Conservation (phyloP, 768 basidiomycete species). For the Fistulinella prunicolor region DNA sequence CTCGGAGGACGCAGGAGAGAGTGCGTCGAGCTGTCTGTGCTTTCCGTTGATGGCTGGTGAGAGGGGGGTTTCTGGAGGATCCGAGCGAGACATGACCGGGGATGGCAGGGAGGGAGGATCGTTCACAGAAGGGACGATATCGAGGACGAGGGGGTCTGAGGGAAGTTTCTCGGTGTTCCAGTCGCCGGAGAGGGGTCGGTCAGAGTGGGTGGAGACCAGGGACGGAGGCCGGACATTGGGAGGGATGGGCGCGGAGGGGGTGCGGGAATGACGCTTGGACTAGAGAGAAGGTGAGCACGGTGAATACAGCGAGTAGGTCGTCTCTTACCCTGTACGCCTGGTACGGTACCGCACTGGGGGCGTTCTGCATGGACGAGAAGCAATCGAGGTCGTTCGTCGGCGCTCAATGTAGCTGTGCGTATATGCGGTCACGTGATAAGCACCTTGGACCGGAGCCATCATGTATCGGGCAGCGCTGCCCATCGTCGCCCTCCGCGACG, state of each 20-base stretch:
- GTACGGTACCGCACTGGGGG: conserved; percentile 40
- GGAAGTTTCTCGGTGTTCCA: conserved; percentile 22
- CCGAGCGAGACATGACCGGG: too few relatives aligned
- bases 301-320: too few relatives aligned
- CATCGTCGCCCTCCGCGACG: conserved; percentile 9
- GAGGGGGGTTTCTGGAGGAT: too few relatives aligned
- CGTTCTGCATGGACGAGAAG: conserved; percentile 11
- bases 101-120: too few relatives aligned
- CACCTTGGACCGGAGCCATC: background rate
- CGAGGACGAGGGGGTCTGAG: conserved; percentile 1
- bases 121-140: background rate
- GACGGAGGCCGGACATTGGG: conserved; percentile 26
- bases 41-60: conserved; percentile 10
- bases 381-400: too few relatives aligned
- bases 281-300: conserved; percentile 18
- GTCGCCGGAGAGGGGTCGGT: conserved; percentile 14
- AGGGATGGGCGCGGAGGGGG: conserved; percentile 29
- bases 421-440: conserved; percentile 18
- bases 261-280: conserved; percentile 49
- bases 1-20: conserved; percentile 12
- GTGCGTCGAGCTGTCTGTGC: conserved; percentile 7
- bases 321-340: conserved; percentile 49
- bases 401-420: too few relatives aligned
- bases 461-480: conserved; percentile 23
- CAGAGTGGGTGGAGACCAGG: too few relatives aligned